These are phyloP conservation scores for Huiozyma naganishii DNA, from an alignment of 805 yeast genomes.

Conservation along the genomic window DNA sequence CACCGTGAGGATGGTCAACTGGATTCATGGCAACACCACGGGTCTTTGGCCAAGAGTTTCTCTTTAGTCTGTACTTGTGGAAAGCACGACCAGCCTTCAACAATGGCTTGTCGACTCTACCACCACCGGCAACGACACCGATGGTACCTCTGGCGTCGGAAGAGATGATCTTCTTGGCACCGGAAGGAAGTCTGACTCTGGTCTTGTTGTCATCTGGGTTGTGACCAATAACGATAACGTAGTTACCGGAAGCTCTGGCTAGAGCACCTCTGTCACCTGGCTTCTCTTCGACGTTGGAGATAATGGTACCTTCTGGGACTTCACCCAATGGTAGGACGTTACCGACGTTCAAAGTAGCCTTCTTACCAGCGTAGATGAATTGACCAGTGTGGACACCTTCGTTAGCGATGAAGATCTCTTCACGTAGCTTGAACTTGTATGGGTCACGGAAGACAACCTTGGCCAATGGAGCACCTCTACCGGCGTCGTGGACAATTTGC, in stretches of 20 bases:
- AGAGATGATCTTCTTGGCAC: constrained; percentile 93
- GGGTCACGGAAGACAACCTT: constrained; percentile 99
- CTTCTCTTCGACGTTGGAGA: constrained; percentile 96
- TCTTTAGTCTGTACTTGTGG: constrained; percentile 99
- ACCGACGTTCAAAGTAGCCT: constrained; percentile 94
- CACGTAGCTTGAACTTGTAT: constrained; percentile 95
- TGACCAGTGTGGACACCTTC: constrained; percentile 99
- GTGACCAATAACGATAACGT: constrained; percentile 98
- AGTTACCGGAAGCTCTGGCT: constrained; percentile 99
- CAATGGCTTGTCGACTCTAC: constrained; percentile 99
- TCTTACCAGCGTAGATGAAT: constrained; percentile 97
- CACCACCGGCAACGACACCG: constrained; percentile 99
- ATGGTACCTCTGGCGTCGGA: constrained; percentile 98
- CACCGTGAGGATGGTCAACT: constrained; percentile 99
- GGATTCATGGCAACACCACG: constrained; percentile 99
- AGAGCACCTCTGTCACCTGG: constrained; percentile 99
- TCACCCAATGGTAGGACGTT: constrained; percentile 94
- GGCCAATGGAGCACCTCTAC: constrained; percentile 99
- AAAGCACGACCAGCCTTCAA: constrained; percentile 99
- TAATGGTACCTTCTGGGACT: constrained; percentile 98
- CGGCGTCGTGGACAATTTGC: constrained; percentile 98
- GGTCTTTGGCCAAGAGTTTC: constrained; percentile 99
- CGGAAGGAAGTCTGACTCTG: constrained; percentile 98
- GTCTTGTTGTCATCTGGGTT: constrained; percentile 98
- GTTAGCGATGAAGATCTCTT: constrained; percentile 97